Percentiles rank a stretch among this genome's conserved stretches.
phyloP scores from a whole-genome alignment of 2,329 filamentous ascomycete species.

The Pseudogymnoascus sp. region DNA sequence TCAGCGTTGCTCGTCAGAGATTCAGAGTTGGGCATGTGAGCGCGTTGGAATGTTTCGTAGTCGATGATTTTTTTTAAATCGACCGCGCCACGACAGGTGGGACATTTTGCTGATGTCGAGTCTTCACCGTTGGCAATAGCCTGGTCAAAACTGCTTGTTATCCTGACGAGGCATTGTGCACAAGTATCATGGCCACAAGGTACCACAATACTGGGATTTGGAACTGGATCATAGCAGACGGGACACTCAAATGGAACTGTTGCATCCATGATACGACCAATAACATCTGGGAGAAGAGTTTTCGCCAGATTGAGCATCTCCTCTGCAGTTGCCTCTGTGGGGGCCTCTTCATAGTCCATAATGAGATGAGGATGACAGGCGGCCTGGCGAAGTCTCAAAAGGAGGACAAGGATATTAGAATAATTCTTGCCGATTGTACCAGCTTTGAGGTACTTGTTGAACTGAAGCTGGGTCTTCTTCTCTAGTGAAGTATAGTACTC shows the following conservation, averaged over 20 bases:
- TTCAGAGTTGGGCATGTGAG: constrained; percentile 55
- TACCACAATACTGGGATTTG: constrained; percentile 70
- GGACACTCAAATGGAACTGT: constrained; percentile 62
- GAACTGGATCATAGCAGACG: constrained; percentile 70
- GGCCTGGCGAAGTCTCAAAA: constrained; percentile 73
- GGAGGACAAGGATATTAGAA: constrained; percentile 70
- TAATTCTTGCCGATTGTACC: constrained; percentile 68
- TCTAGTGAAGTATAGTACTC: constrained; percentile 63
- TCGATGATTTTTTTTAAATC: constrained; percentile 67
- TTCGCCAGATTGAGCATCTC: constrained; percentile 56
- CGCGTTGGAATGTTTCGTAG: constrained; percentile 65
- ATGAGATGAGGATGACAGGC: constrained; percentile 73
- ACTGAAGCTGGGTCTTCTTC: constrained; percentile 57
- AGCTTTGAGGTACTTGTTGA: constrained; percentile 69
- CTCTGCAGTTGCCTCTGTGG: constrained; percentile 17
- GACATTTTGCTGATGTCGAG: constrained; percentile 48
- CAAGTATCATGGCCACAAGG: constrained; percentile 82
- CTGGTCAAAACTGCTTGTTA: constrained; percentile 55
- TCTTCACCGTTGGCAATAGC: constrained; percentile 57
- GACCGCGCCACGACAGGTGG: constrained; percentile 65
- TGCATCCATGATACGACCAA: constrained; percentile 53
- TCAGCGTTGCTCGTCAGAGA: constrained; percentile 28
- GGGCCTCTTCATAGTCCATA: constrained; percentile 50
- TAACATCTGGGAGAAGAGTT: constrained; percentile 51
- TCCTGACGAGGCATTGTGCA: constrained; percentile 64